A percentile compares a stretch with the other conserved stretches of the same genome.
phyloP scores from a whole-genome alignment of 306 rosid species.

The Phaseolus lunatus region DNA sequence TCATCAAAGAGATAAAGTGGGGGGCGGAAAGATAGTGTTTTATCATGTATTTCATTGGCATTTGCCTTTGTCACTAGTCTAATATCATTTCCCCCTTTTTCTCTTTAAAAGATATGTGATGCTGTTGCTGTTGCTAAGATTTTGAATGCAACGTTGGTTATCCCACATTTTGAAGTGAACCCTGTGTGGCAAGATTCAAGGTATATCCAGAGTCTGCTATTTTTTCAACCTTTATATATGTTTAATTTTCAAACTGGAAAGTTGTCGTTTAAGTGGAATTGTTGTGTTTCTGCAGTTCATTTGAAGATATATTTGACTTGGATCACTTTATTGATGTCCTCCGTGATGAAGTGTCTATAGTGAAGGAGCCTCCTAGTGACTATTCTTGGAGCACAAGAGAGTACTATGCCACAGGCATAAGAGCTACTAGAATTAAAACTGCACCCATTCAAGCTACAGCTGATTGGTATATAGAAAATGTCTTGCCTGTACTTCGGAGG shows the following conservation, averaged over 20 bases:
- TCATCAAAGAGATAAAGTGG: conserved; percentile 30
- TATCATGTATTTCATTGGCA: conserved; percentile 27
- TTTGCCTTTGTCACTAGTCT: conserved; percentile 39
- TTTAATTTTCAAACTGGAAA: conserved; percentile 23
- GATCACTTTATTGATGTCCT: conserved; percentile 85
- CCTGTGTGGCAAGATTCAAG: conserved; percentile 98
- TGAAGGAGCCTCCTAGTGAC: conserved; percentile 79
- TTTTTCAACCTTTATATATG: conserved; percentile 10
- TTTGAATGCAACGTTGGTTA: conserved; percentile 85
- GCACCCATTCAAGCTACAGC: conserved; percentile 95
- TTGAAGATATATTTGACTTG: conserved; percentile 91
- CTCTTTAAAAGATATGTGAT: conserved; percentile 77
- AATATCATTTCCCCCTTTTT: background rate
- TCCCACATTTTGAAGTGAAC: conserved; percentile 91
- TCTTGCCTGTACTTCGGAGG: conserved; percentile 82
- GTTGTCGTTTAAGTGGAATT: conserved; percentile 14
- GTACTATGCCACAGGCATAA: conserved; percentile 85
- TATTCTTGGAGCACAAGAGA: conserved; percentile 94
- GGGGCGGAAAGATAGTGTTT: conserved; percentile 40
- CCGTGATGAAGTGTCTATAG: conserved; percentile 75
- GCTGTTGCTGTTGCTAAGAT: conserved; percentile 96
- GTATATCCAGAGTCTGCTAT: conserved; percentile 51
- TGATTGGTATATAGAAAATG: conserved; percentile 89
- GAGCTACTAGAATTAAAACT: conserved; percentile 85
- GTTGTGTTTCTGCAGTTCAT: conserved; percentile 68